Evolutionary conservation across 2,329 filamentous ascomycete species (phyloP), one percentile per base, ranked within the genome.

Genomic region (Calonectria pseudoturangicola): DNA sequence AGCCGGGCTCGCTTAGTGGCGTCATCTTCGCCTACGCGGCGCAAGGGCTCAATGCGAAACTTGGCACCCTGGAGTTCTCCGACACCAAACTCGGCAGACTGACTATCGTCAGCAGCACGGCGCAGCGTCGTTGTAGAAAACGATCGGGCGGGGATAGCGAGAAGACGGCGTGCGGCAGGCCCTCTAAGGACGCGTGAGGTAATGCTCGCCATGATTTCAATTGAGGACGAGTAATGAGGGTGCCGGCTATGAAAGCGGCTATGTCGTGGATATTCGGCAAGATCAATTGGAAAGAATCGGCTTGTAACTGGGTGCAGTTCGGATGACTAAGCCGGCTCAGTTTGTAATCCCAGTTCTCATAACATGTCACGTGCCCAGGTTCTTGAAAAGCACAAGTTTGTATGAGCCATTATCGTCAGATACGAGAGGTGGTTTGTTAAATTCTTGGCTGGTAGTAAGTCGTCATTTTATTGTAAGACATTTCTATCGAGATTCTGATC

Each of bases 21-120:
- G 58, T 90, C 87, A 86, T 97, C 94, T 85, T 99, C 97, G 80
- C 95, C 95, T 10, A 90, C 90, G 64, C 97, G 91, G 73, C 94
- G 92, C 77, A 98, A 85, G n/a, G 97, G 97, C 88, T 98, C 95
- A 80, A 98, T 92, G 83, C 92, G 94, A 86, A 98, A 98, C 71
- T 91, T 90, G 75, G 93, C 94, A 77, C 95, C 95, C 83, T 97
- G 92, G 81, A 98, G 92, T 88, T 98, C 95, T 81, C 95, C 95
- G 79, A 97, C 94, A 54, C 88, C 92, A 73, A 98, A 89, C 78
- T 98, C 95, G 47, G 71, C 72, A 45, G 71, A 51, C 47, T 74
- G 73, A 16, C 50, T 51, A 47, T 78, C 70, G 41, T 74, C 64
- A 15, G 51, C 67, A 47, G 76, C 72, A 65, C 77, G 76, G 43